Evolutionary conservation across 768 basidiomycete genomes (phyloP), one percentile per base, ranked within the genome.

Genomic region (Sarcodon sp.): DNA sequence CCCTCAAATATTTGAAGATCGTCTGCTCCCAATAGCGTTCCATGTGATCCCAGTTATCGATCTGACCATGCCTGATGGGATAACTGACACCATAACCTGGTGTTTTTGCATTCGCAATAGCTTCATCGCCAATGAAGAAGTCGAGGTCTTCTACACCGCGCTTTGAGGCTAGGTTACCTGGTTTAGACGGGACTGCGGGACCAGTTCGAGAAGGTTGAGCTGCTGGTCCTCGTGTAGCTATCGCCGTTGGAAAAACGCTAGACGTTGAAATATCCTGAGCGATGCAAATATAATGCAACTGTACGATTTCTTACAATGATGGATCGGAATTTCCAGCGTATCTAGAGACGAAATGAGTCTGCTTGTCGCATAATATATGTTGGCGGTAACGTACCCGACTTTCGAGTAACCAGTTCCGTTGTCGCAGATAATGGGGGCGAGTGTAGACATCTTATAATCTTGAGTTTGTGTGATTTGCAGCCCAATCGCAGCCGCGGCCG

Each of bases 311-410:
- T 66, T 61, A 90, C 87, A 94, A 99, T 7, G 94, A 97, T 15
- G 96, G 96, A 68, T 98, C 93, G 43, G 91, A 96, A 69, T 99
- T 99, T 47, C 94, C 94, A 39, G 96, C 93, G 66, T 96, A 98
- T 34, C 94, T 93, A 58, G 4, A 47, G 27, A 33, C 13, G 16
- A 38, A 21, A 43, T 44, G 44, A 53, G 39, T 44, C 53, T 3
- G 33, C 13, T 27, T 15, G 31, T 21, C 11, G 32, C 1, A 27
- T 12, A 11, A 7, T 18, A 7, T 33, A 7, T 36, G 37, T 41
- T 33, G 15, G 18, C 10, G n/a, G 16, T 38, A 27, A 65, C 82
- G 39, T 63, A 92, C 91, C 93, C 94, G 65, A 97, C 84, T 77
- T 97, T 97, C 9, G 93, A 94, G 66, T 76, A 97, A 33, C 94